These are phyloP conservation scores for Diversispora epigaea DNA, from an alignment of 192 early-diverging fungal species.

Conservation along the genomic window DNA sequence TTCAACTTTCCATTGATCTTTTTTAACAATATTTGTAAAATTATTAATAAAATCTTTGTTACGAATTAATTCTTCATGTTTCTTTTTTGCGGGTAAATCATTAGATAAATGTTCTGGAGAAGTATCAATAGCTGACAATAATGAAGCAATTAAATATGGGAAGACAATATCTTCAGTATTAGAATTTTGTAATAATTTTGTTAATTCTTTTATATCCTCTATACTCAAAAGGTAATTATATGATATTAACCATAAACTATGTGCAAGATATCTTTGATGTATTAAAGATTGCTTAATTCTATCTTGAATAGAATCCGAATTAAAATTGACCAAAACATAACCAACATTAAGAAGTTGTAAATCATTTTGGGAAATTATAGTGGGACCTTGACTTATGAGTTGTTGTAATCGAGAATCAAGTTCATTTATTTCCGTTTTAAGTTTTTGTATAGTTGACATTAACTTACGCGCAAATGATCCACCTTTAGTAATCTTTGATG, in stretches of 20 bases:
- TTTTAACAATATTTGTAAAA: constrained; percentile 34
- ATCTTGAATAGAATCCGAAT: constrained; percentile 42
- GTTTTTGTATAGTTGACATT: constrained; percentile 47
- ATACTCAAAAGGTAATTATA: constrained; percentile 41
- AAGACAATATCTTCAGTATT: constrained; percentile 36
- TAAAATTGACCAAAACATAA: constrained; percentile 30
- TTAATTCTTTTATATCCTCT: constrained; percentile 38
- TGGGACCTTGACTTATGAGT: constrained; percentile 52
- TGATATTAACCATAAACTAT: constrained; percentile 45
- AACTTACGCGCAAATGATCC: constrained; percentile 56
- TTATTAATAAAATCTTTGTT: constrained; percentile 39
- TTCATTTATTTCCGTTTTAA: constrained; percentile 47
- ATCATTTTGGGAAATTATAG: constrained; percentile 12
- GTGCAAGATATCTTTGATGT: constrained; percentile 44
- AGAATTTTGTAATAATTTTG: constrained; percentile 39
- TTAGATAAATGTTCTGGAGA: constrained; percentile 40
- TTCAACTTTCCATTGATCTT: constrained; percentile 37
- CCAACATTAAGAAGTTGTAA: neutral
- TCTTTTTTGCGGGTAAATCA: constrained; percentile 28
- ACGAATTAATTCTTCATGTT: constrained; percentile 37
- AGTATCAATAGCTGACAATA: constrained; percentile 46
- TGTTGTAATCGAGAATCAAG: constrained; percentile 42
- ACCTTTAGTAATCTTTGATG: constrained; percentile 20
- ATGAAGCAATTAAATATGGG: constrained; percentile 39
- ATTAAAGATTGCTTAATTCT: constrained; percentile 43